Base-by-base conservation (phyloP, 1,284 basidiomycete species). In the Cutaneotrichosporon mucoides region DNA sequence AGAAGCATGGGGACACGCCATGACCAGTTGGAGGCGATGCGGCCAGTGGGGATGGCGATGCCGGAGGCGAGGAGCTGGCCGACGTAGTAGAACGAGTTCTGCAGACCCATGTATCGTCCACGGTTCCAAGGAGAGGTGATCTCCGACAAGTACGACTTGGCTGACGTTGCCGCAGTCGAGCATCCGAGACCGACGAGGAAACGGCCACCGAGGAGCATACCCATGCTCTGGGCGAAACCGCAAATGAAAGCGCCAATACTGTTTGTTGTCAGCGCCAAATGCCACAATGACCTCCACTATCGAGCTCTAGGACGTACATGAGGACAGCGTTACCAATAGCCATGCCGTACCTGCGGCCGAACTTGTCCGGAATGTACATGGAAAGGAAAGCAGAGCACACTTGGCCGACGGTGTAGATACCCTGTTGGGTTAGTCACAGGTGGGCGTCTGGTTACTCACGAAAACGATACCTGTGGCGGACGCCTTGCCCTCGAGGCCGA, bases 311-410 rank as follows among this genome's bases (percentile, higher is more conserved):
- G 9, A 73, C 80, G 56, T 62, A 82, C 82, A 82, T 76, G 36
- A 84, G 66, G 49, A 82, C 68, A 6, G 74, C 53, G 62, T 84
- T 84, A 10, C 80, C 83, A 50, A 79, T 73, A 62, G 82, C 81
- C 84, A 84, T 84, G 9, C 80, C 78, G 65, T 79, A 80, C 33
- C 83, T 79, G 53, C 84, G 80, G 1, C 84, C 84, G 61, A 83
- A 80, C 60, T 70, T 77, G 70, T 84, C 84, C 8, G 82, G 82
- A 11, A 84, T 67, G 66, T 79, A 81, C 4, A 47, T 45, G 53
- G 55, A 51, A 11, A 50, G 53, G 46, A 68, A 68, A 53, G 80
- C 81, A 45, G 81, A 81, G 53, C 59, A 53, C 13, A 67, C 64
- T 54, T 60, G 62, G 60, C 81, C 66, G 67, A 83, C 82, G 78